Percentiles rank a stretch among this genome's conserved stretches.
phyloP scores from a whole-genome alignment of 371 early-diverging fungal species.

The Cladochytrium tenue region DNA sequence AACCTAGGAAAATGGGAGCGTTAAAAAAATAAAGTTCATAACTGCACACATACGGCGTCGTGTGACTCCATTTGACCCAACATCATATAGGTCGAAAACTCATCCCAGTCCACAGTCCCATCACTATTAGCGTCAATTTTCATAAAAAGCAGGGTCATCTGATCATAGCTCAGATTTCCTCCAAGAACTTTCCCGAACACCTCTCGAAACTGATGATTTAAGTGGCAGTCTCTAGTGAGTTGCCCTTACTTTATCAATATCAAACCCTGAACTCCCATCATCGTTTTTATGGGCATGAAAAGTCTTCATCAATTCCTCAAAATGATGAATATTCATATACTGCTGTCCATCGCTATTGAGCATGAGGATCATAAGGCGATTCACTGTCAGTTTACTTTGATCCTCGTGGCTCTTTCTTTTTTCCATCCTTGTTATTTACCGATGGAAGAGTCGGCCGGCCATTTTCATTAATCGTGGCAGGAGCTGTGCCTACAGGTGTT shows the following conservation, averaged over 20 bases:
- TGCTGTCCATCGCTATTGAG: slow-evolving; percentile 50
- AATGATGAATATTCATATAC: slow-evolving; percentile 59
- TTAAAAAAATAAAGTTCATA: background rate
- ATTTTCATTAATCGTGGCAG: too few relatives aligned
- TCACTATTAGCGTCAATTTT: slow-evolving; percentile 64
- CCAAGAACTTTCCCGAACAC: slow-evolving; percentile 59
- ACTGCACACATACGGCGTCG: slow-evolving; percentile 22
- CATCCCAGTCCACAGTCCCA: slow-evolving; percentile 61
- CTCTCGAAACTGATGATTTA: slow-evolving; percentile 49
- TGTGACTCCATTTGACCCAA: slow-evolving; percentile 42
- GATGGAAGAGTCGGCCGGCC: too few relatives aligned
- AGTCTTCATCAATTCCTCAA: slow-evolving; percentile 53
- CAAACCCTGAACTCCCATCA: slow-evolving; percentile 51
- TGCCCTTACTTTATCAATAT: slow-evolving; percentile 39
- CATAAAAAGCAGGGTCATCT: slow-evolving; percentile 63
- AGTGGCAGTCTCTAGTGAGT: background rate
- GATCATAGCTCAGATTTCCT: slow-evolving; percentile 51
- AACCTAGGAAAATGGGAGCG: slow-evolving; percentile 12
- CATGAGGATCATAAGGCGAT: too few relatives aligned
- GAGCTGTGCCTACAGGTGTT: too few relatives aligned
- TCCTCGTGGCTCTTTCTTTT: too few relatives aligned
- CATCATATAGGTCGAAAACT: slow-evolving; percentile 62
- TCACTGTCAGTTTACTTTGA: too few relatives aligned
- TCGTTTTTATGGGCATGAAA: slow-evolving; percentile 54
- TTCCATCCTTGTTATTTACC: too few relatives aligned